Evolutionary conservation across 2,329 filamentous ascomycete genomes (phyloP), one percentile per base, ranked within the genome.

Genomic region (Sporothrix inflata): DNA sequence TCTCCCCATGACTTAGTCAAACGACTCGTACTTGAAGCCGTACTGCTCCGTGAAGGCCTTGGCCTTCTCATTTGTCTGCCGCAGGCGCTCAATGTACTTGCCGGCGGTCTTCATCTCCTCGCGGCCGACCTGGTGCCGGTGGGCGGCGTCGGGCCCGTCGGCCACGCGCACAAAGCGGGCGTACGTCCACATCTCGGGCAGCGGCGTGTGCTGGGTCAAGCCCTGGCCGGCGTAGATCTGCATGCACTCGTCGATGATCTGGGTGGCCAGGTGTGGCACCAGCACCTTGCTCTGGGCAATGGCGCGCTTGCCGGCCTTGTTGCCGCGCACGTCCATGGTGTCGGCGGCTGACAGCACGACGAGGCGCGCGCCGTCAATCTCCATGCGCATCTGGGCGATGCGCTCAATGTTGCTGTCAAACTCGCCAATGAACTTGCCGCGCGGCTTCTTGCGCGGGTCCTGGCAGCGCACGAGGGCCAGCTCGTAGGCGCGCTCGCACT

Each of bases 211-310:
- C 85, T 98, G 96, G 78, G 90, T 93, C 63, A 98, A 92, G 79
- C 95, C 95, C 4, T 92, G 94, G 73, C 91, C 95, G 73, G 95
- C 95, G 78, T 94, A 97, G 0, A 93, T 88, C 86, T 98, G 95
- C 21, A 98, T 90, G 0, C 95, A 95, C 74, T 94, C 92, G 85
- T 99, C 96, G 77, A 99, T 94, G 77, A 98, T 93, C 27, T 89
- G 90, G 76, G 97, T 86, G 1, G 92, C 91, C 78, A 91, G 93
- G 78, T 90, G 86, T 0, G 96, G 96, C 6, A 97, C 91, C 19
- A 97, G 88, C 0, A 98, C 91, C 86, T 99, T 99, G 75, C 95
- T 95, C 83, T 98, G 89, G n/a, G 94, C 94, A 77, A 99, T 99
- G 81, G 98, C 94, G 81, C 92, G 94, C 74, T 98, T 88, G 0